These are phyloP conservation scores for Fibroporia radiculosa DNA, from an alignment of 768 basidiomycete species.

Conservation along the genomic window DNA sequence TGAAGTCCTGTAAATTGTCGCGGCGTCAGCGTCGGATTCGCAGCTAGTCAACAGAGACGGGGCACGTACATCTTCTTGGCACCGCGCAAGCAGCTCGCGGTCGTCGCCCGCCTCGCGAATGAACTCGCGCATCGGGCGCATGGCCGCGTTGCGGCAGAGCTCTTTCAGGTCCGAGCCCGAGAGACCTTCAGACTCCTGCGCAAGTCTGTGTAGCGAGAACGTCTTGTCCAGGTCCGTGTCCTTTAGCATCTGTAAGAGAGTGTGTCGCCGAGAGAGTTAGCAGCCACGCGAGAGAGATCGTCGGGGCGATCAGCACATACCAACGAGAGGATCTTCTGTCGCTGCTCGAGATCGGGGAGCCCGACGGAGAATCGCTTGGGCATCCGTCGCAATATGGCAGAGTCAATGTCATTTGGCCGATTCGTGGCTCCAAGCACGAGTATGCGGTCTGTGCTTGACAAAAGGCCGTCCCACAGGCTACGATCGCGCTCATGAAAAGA, in stretches of 20 bases:
- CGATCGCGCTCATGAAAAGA: slow-evolving; percentile 1
- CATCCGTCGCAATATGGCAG: slow-evolving; percentile 90
- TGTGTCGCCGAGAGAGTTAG: background rate
- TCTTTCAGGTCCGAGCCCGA: slow-evolving; percentile 92
- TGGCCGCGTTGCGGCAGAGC: slow-evolving; percentile 87
- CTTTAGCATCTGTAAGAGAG: slow-evolving; percentile 63
- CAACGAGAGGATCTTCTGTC: slow-evolving; percentile 75
- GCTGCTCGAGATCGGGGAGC: slow-evolving; percentile 71
- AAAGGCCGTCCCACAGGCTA: slow-evolving; percentile 93
- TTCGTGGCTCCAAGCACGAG: slow-evolving; percentile 94
- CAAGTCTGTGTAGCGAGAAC: slow-evolving; percentile 58
- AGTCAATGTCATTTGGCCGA: slow-evolving; percentile 85
- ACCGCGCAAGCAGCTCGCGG: slow-evolving; percentile 39
- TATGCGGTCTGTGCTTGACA: slow-evolving; percentile 74
- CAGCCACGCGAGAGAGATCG: background rate
- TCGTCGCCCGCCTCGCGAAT: slow-evolving; percentile 48
- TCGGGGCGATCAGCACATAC: slow-evolving; percentile 34
- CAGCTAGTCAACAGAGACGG: background rate
- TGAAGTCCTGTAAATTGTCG: slow-evolving; percentile 53
- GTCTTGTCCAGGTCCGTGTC: slow-evolving; percentile 59
- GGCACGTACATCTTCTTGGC: slow-evolving; percentile 35
- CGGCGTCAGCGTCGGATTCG: background rate
- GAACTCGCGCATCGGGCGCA: slow-evolving; percentile 85
- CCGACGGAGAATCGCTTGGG: slow-evolving; percentile 89
- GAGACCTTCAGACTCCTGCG: slow-evolving; percentile 58